phyloP scores from a whole-genome alignment of 2,329 filamentous ascomycete species.

The Epichloe aotearoae region DNA sequence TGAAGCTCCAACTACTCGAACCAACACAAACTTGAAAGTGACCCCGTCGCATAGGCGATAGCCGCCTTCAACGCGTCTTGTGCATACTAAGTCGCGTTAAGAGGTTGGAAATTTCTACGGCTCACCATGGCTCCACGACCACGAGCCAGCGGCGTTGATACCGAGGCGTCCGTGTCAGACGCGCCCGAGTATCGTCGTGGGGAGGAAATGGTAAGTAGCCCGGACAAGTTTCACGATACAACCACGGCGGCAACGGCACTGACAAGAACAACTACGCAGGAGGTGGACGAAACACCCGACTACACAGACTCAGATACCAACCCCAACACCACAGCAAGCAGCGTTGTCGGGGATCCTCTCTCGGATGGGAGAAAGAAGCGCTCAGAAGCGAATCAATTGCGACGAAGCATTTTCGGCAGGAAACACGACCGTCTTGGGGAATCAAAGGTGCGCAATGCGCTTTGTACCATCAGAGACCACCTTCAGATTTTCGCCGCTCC shows the following conservation, averaged over 20 bases:
- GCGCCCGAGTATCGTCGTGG: slow-evolving; percentile 32
- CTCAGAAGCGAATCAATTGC: slow-evolving; percentile 76
- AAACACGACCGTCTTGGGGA: slow-evolving; percentile 88
- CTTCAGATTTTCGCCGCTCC: background rate
- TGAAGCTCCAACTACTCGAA: background rate
- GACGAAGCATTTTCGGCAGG: slow-evolving; percentile 85
- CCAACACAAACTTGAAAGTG: background rate
- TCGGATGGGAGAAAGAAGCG: slow-evolving; percentile 73
- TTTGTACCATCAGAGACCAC: background rate
- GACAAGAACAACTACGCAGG: slow-evolving; percentile 21
- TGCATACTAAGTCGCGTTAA: slow-evolving; percentile 36
- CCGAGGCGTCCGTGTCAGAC: slow-evolving; percentile 52
- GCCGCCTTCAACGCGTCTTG: slow-evolving; percentile 30
- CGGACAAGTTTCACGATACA: background rate
- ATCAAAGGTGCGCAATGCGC: slow-evolving; percentile 55
- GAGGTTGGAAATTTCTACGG: slow-evolving; percentile 22
- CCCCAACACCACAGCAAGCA: slow-evolving; percentile 64
- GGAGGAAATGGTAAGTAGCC: slow-evolving; percentile 37
- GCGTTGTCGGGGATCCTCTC: slow-evolving; percentile 61
- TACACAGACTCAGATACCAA: slow-evolving; percentile 56
- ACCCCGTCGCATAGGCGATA: slow-evolving; percentile 1
- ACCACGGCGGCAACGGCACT: background rate
- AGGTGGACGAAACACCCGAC: slow-evolving; percentile 52
- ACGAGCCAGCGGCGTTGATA: slow-evolving; percentile 38
- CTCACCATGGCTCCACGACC: slow-evolving; percentile 42